Evolutionary conservation across 2,329 filamentous ascomycete species (phyloP).

Genomic region (Aspergillus thermomutatus): DNA sequence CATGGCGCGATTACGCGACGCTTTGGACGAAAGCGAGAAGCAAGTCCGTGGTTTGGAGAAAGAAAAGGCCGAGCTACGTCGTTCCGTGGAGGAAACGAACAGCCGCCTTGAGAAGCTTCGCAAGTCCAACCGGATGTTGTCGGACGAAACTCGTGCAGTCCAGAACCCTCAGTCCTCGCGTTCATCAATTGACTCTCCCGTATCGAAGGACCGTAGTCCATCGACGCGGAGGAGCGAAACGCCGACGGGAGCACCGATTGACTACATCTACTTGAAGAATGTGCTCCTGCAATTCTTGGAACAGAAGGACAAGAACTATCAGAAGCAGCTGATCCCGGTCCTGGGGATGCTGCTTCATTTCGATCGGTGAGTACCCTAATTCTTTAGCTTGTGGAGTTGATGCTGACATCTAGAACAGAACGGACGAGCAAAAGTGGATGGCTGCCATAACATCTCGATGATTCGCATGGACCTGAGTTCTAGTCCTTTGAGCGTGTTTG

Average conservation of each 20-base stretch:
- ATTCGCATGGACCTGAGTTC: not conserved
- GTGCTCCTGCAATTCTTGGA: slow-evolving; percentile 65
- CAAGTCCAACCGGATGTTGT: slow-evolving; percentile 61
- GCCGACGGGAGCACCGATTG: slow-evolving; percentile 41
- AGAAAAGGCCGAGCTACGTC: slow-evolving; percentile 72
- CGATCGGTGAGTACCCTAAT: slow-evolving; percentile 50
- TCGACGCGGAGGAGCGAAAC: slow-evolving; percentile 37
- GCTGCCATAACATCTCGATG: slow-evolving; percentile 62
- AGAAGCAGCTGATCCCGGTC: slow-evolving; percentile 64
- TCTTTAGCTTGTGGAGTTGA: not conserved
- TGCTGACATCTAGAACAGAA: slow-evolving; percentile 39
- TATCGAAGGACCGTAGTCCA: slow-evolving; percentile 35
- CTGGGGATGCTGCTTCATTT: slow-evolving; percentile 65
- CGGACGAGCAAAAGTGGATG: slow-evolving; percentile 85
- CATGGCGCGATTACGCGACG: slow-evolving; percentile 72
- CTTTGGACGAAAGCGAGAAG: slow-evolving; percentile 82
- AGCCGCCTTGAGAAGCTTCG: slow-evolving; percentile 74
- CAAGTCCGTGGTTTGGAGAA: slow-evolving; percentile 80
- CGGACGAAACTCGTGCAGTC: slow-evolving; percentile 55
- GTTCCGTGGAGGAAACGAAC: slow-evolving; percentile 73
- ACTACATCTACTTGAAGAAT: slow-evolving; percentile 65
- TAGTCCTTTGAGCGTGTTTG: not conserved
- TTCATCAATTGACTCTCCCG: slow-evolving; percentile 58
- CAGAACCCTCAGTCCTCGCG: slow-evolving; percentile 52
- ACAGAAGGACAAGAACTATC: slow-evolving; percentile 65